These are phyloP conservation scores for Cladorrhinum sp. DNA, from an alignment of 2,329 filamentous ascomycete genomes.

Conservation along the genomic window DNA sequence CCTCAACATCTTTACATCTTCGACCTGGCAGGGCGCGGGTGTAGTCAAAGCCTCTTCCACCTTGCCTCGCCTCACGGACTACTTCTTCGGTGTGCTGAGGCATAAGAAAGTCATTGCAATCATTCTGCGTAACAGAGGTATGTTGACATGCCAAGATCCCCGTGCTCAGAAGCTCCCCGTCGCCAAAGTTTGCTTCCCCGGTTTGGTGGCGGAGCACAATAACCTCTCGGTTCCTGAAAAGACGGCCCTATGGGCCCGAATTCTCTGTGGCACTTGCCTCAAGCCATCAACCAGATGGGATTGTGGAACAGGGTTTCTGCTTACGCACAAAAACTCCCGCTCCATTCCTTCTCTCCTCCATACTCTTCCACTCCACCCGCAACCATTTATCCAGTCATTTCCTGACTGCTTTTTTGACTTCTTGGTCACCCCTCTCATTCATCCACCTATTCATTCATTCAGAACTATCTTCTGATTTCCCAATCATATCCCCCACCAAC, in stretches of 20 bases:
- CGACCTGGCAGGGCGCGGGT: too few relatives aligned
- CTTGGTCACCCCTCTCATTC: neutral
- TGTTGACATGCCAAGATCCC: neutral
- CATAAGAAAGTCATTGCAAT: too few relatives aligned
- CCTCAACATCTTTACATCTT: too few relatives aligned
- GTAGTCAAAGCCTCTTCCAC: too few relatives aligned
- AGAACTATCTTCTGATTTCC: too few relatives aligned
- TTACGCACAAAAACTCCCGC: neutral
- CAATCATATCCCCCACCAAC: too few relatives aligned
- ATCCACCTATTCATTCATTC: neutral
- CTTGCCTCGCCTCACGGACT: too few relatives aligned
- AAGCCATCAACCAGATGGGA: neutral
- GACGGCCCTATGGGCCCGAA: neutral
- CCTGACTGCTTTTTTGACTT: neutral
- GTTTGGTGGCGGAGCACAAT: neutral
- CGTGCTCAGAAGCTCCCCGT: neutral
- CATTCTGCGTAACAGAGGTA: neutral
- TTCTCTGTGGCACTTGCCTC: neutral
- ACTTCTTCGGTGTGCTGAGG: too few relatives aligned
- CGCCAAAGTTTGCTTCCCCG: neutral
- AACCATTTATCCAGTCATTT: neutral
- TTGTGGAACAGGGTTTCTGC: neutral
- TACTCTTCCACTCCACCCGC: neutral
- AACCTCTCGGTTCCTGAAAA: neutral
- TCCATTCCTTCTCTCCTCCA: neutral